Base-by-base conservation (phyloP, 768 basidiomycete species). In the Epithele typhae region DNA sequence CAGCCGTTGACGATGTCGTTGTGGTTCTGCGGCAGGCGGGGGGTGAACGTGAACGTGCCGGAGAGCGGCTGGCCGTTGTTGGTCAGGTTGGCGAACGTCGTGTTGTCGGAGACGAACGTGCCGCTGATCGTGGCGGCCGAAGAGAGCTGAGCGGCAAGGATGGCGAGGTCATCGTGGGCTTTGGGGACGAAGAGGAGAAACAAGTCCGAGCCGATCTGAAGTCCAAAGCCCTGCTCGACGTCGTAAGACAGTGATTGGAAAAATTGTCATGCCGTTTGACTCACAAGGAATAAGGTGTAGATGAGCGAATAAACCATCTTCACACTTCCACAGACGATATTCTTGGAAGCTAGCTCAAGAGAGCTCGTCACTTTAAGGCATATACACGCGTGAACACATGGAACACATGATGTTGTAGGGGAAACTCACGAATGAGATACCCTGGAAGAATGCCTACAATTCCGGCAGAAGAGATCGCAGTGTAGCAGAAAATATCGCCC, bases 381-480 rank as follows among this genome's bases (percentile, higher is more conserved):
- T 30, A 14, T 30, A n/a, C n/a, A n/a, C n/a, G n/a, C n/a, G 27
- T 7, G 27, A 30, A 30, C 8, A 7, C 27, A 14, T 30, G 27
- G 27, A 30, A 14, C 27, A 30, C 8, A 30, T 30, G 8, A n/a
- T n/a, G n/a, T n/a, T 30, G 7, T 30, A 30, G 8, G 14, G 27
- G 35, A 33, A 10, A 68, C 83, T 48, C 61, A 88, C 88, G 63
- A 49, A 91, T 87, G 40, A 90, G 74, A 65, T 85, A 93, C 1
- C 89, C 92, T n/a, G 92, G 92, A 37, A 94, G 75, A 50, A 95
- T 92, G 30, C 88, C 82, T 25, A 94, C 87, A 45, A 94, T 88
- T 21, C 82, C 83, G 41, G 90, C 76, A 7, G 89, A 92, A 1
- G 92, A 92, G 48, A 95, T 86, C 3, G 93, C 87, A 3, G 89